Conservation (phyloP, 345 rosid species). For the Ceriops tagal region DNA sequence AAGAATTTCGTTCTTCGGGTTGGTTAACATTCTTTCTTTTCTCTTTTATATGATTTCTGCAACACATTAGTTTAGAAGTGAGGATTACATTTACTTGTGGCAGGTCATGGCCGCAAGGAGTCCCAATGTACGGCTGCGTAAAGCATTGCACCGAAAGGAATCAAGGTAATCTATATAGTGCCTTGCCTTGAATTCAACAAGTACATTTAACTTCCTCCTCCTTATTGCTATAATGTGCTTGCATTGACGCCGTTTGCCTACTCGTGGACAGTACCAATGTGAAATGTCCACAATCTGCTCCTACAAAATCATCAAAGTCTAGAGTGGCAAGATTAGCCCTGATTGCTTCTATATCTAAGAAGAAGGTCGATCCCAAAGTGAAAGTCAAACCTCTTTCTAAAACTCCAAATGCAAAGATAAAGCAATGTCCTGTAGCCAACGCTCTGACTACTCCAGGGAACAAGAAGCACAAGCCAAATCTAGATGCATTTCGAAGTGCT, state of each 20-base stretch:
- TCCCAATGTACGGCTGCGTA: conserved; percentile 69
- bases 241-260: not conserved
- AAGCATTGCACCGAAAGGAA: conserved; percentile 50
- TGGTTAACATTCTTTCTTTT: conserved; percentile 18
- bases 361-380: conserved; percentile 41
- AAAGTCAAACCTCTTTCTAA: conserved; percentile 28
- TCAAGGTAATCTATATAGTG: conserved; percentile 30
- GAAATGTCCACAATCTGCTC: conserved; percentile 81
- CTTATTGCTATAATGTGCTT: not conserved
- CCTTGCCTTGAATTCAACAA: not conserved
- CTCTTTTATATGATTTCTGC: not conserved
- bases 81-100: not conserved
- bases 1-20: conserved; percentile 87
- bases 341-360: conserved; percentile 67
- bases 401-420: conserved; percentile 50
- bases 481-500: conserved; percentile 54
- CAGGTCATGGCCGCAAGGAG: conserved; percentile 99
- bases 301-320: conserved; percentile 69
- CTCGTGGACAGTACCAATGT: conserved; percentile 28
- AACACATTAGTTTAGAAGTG: conserved; percentile 5
- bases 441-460: conserved; percentile 60
- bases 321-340: conserved; percentile 60
- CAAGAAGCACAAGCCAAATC: conserved; percentile 45
- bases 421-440: conserved; percentile 35
- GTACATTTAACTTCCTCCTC: not conserved